phyloP scores from a whole-genome alignment of 169 alveolate species.

The Babesia gibsoni region DNA sequence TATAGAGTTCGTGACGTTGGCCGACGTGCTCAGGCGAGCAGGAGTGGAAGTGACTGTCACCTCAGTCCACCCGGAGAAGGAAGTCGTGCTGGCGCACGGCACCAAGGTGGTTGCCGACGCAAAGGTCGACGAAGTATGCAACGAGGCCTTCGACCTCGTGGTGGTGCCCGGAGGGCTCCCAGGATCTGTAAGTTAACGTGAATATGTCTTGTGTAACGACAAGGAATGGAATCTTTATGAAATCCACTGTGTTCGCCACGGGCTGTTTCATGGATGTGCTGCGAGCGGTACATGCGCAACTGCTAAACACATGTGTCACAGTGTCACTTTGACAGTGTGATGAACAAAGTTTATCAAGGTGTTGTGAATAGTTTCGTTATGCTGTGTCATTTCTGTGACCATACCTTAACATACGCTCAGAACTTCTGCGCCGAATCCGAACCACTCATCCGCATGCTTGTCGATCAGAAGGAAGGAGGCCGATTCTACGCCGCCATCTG shows the following conservation, averaged over 20 bases:
- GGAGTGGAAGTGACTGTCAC: constrained; percentile 57
- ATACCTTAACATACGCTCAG: constrained; percentile 6
- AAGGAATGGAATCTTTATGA: too few relatives aligned
- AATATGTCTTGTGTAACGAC: too few relatives aligned
- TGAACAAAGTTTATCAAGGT: too few relatives aligned
- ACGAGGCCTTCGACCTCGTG: constrained; percentile 61
- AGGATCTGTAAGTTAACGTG: constrained; percentile 61
- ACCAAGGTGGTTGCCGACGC: constrained; percentile 69
- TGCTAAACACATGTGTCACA: too few relatives aligned
- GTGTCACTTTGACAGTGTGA: too few relatives aligned
- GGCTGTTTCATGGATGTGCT: too few relatives aligned
- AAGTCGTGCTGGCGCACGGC: constrained; percentile 46
- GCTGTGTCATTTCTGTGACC: too few relatives aligned
- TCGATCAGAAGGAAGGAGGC: constrained; percentile 63
- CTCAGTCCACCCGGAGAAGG: constrained; percentile 29
- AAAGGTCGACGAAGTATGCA: constrained; percentile 57
- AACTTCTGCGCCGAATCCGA: constrained; percentile 46
- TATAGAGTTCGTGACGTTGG: constrained; percentile 73
- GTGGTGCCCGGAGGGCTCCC: constrained; percentile 77
- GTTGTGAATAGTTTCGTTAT: too few relatives aligned
- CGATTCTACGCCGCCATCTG: constrained; percentile 77
- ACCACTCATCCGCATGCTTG: constrained; percentile 61
- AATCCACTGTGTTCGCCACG: too few relatives aligned
- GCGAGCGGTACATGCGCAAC: too few relatives aligned
- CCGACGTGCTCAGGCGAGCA: constrained; percentile 72